Conservation (phyloP, 1,284 basidiomycete genomes). For the Pascua guehoae region DNA sequence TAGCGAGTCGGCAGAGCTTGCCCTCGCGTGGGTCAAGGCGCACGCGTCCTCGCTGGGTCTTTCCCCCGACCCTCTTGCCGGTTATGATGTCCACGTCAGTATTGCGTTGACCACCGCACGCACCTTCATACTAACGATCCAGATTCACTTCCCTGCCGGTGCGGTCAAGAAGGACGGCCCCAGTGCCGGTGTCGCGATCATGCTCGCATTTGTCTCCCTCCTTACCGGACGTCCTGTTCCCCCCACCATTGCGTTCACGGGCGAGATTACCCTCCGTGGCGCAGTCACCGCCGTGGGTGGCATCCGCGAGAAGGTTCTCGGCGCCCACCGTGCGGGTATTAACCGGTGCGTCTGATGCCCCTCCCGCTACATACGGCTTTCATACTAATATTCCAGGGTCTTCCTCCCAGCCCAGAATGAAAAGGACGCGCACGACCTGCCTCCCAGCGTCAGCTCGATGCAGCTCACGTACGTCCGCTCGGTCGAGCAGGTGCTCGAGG, state of each 20-base stretch:
- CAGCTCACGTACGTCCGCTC: conserved; percentile 61
- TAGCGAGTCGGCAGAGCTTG: conserved; percentile 90
- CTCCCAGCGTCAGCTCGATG: conserved; percentile 82
- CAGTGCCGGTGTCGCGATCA: conserved; percentile 85
- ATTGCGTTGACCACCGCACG: conserved; percentile 43
- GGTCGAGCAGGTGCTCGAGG: conserved; percentile 35
- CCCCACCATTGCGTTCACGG: conserved; percentile 86
- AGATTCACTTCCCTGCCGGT: conserved; percentile 91
- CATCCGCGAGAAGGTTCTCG: conserved; percentile 88
- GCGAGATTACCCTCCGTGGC: conserved; percentile 86
- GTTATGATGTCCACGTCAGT: conserved; percentile 66
- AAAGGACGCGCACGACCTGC: conserved; percentile 86
- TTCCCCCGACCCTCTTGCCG: conserved; percentile 41
- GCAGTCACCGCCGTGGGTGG: conserved; percentile 88
- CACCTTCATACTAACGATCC: conserved; percentile 58
- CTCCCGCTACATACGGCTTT: conserved; percentile 3
- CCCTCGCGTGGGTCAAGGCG: conserved; percentile 83
- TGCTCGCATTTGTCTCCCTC: conserved; percentile 81
- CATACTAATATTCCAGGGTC: conserved; percentile 42
- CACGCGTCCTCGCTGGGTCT: conserved; percentile 74
- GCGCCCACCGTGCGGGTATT: conserved; percentile 86
- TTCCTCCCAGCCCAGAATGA: conserved; percentile 77
- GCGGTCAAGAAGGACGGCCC: conserved; percentile 96
- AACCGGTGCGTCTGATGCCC: conserved; percentile 54
- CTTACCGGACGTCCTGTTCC: conserved; percentile 74